These are phyloP conservation scores for Amyloporia xantha DNA, from an alignment of 768 basidiomycete genomes.

Conservation along the genomic window DNA sequence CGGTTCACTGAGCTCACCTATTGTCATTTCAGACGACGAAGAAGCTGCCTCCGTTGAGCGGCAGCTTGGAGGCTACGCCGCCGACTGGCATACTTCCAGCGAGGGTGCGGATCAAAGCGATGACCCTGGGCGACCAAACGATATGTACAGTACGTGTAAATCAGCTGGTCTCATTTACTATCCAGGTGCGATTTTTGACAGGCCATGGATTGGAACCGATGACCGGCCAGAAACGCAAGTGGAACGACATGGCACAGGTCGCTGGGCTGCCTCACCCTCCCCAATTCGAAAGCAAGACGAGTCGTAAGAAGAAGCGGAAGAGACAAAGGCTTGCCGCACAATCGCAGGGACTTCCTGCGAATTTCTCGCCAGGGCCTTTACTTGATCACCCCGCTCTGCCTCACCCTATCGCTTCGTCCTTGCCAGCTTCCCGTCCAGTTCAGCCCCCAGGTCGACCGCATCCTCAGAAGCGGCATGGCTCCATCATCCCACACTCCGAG, in stretches of 20 bases:
- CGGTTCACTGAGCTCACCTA: conserved; percentile 19
- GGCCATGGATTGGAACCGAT: not conserved
- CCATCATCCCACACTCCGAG: not conserved
- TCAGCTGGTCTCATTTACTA: not conserved
- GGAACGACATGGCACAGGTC: conserved; percentile 1
- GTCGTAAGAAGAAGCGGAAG: conserved; percentile 13
- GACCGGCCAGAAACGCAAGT: conserved; percentile 12
- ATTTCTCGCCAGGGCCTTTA: not conserved
- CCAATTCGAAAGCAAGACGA: conserved; percentile 8
- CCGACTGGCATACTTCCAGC: too few species aligned
- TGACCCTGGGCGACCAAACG: too few species aligned
- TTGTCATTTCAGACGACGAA: conserved; percentile 22
- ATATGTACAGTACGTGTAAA: not conserved
- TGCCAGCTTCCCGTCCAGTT: not conserved
- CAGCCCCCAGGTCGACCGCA: not conserved
- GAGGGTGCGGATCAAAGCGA: not conserved
- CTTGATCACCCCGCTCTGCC: not conserved
- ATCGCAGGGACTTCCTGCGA: not conserved
- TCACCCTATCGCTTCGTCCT: not conserved
- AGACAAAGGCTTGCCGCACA: not conserved
- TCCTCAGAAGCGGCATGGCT: not conserved
- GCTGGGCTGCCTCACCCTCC: not conserved
- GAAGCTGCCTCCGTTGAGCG: conserved; percentile 21
- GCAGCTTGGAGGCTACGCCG: conserved; percentile 8
- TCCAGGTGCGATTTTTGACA: not conserved